A percentile compares a stretch with the other conserved stretches of the same genome.
Evolutionary conservation across 805 yeast genomes (phyloP).

Genomic region (Komagataella mondaviorum): DNA sequence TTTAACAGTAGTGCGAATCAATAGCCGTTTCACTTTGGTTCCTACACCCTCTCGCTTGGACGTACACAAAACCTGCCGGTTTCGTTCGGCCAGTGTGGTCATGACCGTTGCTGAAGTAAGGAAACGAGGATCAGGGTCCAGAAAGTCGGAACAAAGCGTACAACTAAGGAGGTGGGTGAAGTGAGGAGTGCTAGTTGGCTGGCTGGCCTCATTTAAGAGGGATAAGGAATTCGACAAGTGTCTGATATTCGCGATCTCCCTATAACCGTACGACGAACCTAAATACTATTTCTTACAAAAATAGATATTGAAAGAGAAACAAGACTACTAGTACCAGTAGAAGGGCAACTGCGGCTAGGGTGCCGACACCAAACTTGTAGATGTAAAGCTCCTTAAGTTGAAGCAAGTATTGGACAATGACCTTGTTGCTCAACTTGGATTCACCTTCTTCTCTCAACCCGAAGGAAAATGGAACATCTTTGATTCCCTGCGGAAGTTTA

Average conservation of each 20-base stretch:
- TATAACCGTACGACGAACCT: neutral
- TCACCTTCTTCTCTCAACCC: conserved; percentile 45
- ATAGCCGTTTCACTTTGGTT: neutral
- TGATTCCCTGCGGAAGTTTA: conserved; percentile 27
- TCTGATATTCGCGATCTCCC: neutral
- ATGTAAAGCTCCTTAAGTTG: conserved; percentile 21
- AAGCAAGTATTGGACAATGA: conserved; percentile 30
- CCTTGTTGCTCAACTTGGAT: conserved; percentile 33
- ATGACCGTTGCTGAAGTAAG: neutral
- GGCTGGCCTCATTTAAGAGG: neutral
- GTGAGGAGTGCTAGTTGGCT: neutral
- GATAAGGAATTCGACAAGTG: neutral
- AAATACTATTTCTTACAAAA: neutral
- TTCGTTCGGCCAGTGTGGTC: neutral
- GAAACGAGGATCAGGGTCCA: neutral
- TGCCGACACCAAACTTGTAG: conserved; percentile 27
- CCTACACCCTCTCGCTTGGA: neutral
- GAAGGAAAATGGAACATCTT: conserved; percentile 35
- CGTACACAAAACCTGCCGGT: neutral
- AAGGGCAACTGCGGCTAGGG: neutral
- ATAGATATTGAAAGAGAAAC: neutral
- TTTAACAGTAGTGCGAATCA: neutral
- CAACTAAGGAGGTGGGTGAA: neutral
- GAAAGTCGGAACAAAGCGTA: neutral
- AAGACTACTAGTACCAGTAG: neutral